phyloP scores from a whole-genome alignment of 75 land plant genomes.

The Adiantum capillusveneris region DNA sequence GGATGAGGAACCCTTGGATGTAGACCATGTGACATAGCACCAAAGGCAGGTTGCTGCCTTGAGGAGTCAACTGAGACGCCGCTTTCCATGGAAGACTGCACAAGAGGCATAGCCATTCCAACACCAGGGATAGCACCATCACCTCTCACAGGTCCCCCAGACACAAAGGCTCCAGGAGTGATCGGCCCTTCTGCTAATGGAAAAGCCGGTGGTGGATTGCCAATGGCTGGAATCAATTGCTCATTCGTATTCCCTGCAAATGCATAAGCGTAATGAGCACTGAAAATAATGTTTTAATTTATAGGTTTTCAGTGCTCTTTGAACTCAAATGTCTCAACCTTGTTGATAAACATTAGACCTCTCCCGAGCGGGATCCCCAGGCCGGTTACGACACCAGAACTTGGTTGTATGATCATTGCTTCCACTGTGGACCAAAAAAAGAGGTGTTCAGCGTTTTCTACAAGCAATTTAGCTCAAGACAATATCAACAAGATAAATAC shows the following conservation, averaged over 20 bases:
- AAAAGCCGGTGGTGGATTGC: conserved; percentile 35
- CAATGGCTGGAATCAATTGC: conserved; percentile 9
- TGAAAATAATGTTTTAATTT: no score
- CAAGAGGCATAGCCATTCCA: conserved; percentile 87
- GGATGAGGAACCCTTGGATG: conserved; percentile 71
- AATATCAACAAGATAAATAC: conserved; percentile 16
- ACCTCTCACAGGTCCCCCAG: conserved; percentile 55
- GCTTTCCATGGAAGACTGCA: conserved; percentile 42
- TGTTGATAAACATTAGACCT: conserved; percentile 29
- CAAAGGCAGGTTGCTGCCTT: conserved; percentile 26
- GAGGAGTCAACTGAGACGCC: conserved; percentile 39
- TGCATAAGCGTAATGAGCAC: no score
- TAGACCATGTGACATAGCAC: conserved; percentile 22
- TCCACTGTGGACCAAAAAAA: conserved; percentile 44
- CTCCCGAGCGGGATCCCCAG: conserved; percentile 85
- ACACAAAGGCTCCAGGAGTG: conserved; percentile 67
- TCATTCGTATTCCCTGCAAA: not conserved
- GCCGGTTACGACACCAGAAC: conserved; percentile 98
- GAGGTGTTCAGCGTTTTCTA: not conserved
- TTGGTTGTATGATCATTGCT: conserved; percentile 97
- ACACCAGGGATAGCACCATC: conserved; percentile 98
- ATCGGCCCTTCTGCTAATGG: conserved; percentile 44
- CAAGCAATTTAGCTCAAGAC: not conserved
- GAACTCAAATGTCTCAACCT: no score
- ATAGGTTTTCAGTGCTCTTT: no score